Base-by-base conservation (phyloP, 108 stramenopile genomes). In the Skeletonema grethae region DNA sequence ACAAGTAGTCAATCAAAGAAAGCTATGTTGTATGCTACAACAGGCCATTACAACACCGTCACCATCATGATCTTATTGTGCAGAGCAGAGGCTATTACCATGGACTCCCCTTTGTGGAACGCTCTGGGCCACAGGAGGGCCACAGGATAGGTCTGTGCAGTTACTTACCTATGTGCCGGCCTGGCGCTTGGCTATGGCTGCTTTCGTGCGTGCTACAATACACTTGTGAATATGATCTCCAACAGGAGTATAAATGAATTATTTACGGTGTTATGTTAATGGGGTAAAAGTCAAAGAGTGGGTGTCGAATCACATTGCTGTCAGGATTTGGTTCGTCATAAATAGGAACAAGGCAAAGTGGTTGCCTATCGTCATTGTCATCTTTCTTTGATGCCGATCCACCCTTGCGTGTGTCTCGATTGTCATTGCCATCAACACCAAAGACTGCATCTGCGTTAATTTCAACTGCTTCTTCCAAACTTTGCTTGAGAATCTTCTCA, bases 251-350 rank as follows among this genome's bases (percentile, higher is more conserved):
- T 34, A 0, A 3, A 43, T n/a, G 41, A n/a, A 43, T 43, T 39
- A 34, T 11, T 38, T 53, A 53, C 18, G 15, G 50, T 29, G 30
- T 35, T 12, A 53, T 8, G 58, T 77, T 70, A 20, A 88, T 80
- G 34, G 92, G 92, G 34, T 83, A 86, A 73, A 94, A 94, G 30
- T 75, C 81, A 67, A 94, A 94, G 30, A 91, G 66, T 28, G 90
- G 86, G 56, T 91, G 89, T 0, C 74, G 74, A 62, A 93, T 86
- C 16, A 85, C 80, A 32, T 73, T 46, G 18, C 69, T 20, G 10
- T 10, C 50, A 57, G 73, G 72, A 45, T 82, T 69, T 16, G 72
- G 61, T 36, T 70, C 60, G 46, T 90, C 83, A 55, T 76, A 87
- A 35, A 89, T 65, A 8, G 88, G 90, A 34, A 85, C 84, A n/a